Conservation (phyloP, 2,329 filamentous ascomycete genomes). For the Penicillium sp. region DNA sequence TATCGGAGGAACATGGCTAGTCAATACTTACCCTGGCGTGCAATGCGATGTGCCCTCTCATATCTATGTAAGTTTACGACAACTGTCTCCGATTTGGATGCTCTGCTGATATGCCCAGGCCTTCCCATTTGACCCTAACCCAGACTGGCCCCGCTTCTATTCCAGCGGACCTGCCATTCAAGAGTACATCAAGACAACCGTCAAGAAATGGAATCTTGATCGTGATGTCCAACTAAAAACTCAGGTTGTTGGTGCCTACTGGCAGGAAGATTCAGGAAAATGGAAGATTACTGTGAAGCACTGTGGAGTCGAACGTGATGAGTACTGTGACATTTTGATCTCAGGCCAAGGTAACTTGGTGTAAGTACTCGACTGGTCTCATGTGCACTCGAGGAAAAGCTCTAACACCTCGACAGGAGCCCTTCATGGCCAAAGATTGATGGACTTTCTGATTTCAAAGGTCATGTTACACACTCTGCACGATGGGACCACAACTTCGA, state of each 20-base stretch:
- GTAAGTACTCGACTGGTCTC: constrained; percentile 15
- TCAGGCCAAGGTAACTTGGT: constrained; percentile 26
- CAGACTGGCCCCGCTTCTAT: constrained; percentile 42
- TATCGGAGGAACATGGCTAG: constrained; percentile 22
- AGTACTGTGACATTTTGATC: constrained; percentile 25
- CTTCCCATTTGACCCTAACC: constrained; percentile 43
- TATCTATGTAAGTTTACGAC: constrained; percentile 29
- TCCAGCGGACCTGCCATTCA: constrained; percentile 41
- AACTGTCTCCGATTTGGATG: neutral
- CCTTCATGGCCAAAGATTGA: constrained; percentile 25
- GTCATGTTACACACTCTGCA: constrained; percentile 26
- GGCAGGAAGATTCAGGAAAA: constrained; percentile 28
- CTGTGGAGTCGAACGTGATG: constrained; percentile 13
- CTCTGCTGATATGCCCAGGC: neutral
- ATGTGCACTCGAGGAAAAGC: neutral
- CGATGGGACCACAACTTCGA: constrained; percentile 27
- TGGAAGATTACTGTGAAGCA: constrained; percentile 21
- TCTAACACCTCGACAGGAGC: neutral
- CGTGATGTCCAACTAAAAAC: constrained; percentile 39
- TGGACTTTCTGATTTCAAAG: constrained; percentile 25
- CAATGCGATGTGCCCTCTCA: constrained; percentile 34
- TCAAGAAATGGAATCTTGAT: constrained; percentile 41
- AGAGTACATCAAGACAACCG: constrained; percentile 40
- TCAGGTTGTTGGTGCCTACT: constrained; percentile 39
- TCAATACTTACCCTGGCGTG: constrained; percentile 22